Evolutionary conservation across 768 basidiomycete genomes (phyloP).

Genomic region (Dentipellis sp.): DNA sequence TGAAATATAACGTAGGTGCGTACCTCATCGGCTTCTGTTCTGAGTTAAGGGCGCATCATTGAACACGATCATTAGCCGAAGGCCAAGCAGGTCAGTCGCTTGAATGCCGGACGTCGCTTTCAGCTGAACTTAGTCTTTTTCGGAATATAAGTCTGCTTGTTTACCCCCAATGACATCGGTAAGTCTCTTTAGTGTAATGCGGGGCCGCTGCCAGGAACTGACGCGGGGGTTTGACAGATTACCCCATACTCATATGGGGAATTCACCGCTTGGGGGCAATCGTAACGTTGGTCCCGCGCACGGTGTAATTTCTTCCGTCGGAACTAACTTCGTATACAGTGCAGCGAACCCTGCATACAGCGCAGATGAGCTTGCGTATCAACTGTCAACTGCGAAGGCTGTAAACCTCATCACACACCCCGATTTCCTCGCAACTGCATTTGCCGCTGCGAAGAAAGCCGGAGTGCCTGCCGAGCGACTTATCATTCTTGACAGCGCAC

Average conservation of each 20-base stretch:
- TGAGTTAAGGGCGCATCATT: no score
- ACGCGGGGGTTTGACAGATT: background rate
- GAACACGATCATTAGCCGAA: no score
- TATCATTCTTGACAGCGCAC: conserved; percentile 16
- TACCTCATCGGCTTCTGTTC: background rate
- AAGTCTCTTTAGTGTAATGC: background rate
- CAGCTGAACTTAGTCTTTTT: no score
- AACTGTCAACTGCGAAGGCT: conserved; percentile 26
- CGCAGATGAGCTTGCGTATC: conserved; percentile 47
- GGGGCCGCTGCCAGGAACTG: no score
- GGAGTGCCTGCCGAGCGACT: conserved; percentile 24
- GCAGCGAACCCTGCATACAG: conserved; percentile 57
- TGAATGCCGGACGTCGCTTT: no score
- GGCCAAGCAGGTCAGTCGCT: no score
- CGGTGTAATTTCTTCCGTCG: background rate
- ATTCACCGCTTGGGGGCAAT: conserved; percentile 18
- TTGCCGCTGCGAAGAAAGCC: conserved; percentile 21
- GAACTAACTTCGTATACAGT: conserved; percentile 20
- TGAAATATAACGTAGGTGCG: conserved; percentile 26
- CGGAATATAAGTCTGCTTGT: conserved; percentile 14
- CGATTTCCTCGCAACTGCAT: conserved; percentile 18
- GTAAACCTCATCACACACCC: conserved; percentile 24
- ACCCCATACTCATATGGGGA: conserved; percentile 15
- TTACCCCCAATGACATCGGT: conserved; percentile 22
- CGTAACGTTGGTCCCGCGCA: conserved; percentile 12